Evolutionary conservation across 2,329 filamentous ascomycete species (phyloP).

Genomic region (Thelonectria olida): DNA sequence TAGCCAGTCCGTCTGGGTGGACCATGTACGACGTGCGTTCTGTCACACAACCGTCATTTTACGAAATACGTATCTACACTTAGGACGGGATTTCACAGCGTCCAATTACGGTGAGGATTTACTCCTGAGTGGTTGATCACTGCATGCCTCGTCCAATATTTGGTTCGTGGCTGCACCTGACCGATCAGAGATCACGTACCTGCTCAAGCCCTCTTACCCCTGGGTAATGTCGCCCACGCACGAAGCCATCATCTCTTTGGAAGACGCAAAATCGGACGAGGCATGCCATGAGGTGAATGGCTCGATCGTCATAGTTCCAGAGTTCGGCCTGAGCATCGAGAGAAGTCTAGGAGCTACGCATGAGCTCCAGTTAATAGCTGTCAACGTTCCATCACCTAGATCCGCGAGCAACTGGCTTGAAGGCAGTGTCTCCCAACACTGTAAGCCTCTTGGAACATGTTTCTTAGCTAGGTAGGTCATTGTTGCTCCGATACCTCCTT

Average conservation of each 20-base stretch:
- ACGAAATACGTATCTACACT: background rate
- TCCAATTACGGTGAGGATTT: background rate
- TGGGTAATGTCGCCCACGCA: background rate
- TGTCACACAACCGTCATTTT: background rate
- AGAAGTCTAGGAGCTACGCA: background rate
- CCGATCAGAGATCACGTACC: background rate
- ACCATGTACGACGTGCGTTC: slow-evolving; percentile 3
- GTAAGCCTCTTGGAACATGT: background rate
- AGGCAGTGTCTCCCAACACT: background rate
- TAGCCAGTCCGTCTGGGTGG: slow-evolving; percentile 1
- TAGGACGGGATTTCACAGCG: background rate
- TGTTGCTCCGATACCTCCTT: no score
- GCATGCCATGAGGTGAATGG: background rate
- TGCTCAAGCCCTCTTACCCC: background rate
- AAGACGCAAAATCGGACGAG: background rate
- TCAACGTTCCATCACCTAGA: background rate
- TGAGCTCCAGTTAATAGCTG: background rate
- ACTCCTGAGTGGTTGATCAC: background rate
- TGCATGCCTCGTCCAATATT: background rate
- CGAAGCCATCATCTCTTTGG: background rate
- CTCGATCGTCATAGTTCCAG: background rate
- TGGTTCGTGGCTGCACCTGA: background rate
- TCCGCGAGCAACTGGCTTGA: background rate
- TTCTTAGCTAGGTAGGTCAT: background rate
- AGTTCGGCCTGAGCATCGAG: background rate